A percentile compares a stretch with the other conserved stretches of the same genome.
phyloP scores from a whole-genome alignment of 2,329 filamentous ascomycete genomes.

The Cordyceps fumosorosea region DNA sequence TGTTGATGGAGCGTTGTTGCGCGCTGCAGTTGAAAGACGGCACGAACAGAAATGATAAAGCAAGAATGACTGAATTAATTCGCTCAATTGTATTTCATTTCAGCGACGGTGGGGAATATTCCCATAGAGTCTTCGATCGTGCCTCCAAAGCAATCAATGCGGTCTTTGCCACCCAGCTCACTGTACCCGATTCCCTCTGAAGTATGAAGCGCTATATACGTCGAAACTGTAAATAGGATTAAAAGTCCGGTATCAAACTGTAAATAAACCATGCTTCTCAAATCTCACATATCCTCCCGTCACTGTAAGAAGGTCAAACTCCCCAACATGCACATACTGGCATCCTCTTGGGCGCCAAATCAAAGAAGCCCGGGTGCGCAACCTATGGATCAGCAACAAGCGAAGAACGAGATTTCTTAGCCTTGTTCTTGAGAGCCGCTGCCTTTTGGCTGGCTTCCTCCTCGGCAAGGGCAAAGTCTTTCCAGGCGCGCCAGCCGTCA shows the following conservation, averaged over 20 bases:
- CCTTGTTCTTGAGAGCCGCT: constrained; percentile 30
- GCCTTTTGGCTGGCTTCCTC: constrained; percentile 37
- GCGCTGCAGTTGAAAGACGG: background rate
- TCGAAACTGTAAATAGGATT: background rate
- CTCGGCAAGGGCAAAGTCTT: constrained; percentile 60
- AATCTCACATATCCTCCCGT: background rate
- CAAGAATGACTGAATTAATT: background rate
- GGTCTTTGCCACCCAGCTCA: background rate
- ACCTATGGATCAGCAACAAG: constrained; percentile 23
- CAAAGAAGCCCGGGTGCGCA: background rate
- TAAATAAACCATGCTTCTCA: background rate
- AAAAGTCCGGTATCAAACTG: background rate
- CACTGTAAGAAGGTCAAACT: background rate
- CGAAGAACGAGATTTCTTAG: constrained; percentile 40
- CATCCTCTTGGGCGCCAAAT: background rate
- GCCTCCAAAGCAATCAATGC: background rate
- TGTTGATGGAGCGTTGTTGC: background rate
- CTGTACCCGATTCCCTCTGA: constrained; percentile 1
- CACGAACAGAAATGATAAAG: background rate
- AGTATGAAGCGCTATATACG: background rate
- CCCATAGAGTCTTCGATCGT: background rate
- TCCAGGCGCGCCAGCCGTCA: constrained; percentile 97
- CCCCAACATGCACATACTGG: background rate
- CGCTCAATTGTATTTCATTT: background rate
- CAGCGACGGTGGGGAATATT: background rate